Evolutionary conservation across 2,329 filamentous ascomycete genomes (phyloP), one percentile per base, ranked within the genome.

Genomic region (Trichocomaceae sp.): DNA sequence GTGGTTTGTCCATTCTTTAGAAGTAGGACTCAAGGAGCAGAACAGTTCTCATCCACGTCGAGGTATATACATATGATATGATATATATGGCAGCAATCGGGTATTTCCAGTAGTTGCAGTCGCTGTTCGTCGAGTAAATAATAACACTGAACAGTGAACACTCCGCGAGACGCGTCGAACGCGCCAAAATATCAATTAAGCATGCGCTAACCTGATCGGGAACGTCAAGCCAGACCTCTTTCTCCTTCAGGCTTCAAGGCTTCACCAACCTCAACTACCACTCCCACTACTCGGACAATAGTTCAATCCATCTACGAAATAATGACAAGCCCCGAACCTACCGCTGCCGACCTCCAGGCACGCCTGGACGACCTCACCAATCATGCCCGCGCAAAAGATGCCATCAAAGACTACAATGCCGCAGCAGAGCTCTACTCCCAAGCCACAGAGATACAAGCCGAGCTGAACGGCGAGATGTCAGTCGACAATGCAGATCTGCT

Each of bases 401-500:
- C 86, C 20, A 85, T 91, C 67, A 95, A 92, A 75, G 88, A 95
- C 70, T 96, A 90, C 72, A 83, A 87, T 52, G 85, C 86, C 48
- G 90, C 93, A 9, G 83, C 90, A 55, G 92, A 97, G 66, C 77
- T 91, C 59, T 97, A 91, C 75, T 91, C 90, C 44, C 83, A 86
- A 66, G 93, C 93, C 31, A 89, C 89, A 54, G 88, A 95, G 70
- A 81, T 96, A 58, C 93, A 99, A 74, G 89, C 88, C 56, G 83
- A 89, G 69, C 78, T 96, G 69, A 93, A 96, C 70, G 93, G 92
- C 70, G 93, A 97, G 73, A 88, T 95, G 80, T 84, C 84, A 15
- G 84, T 88, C 3, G 85, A 90, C 56, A 99, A 99, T 64, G 92
- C 91, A 50, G 92, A 97, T 69, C 83, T 99, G 47, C 83, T 97